Conservation (phyloP, 257 asterid genomes). For the Schizonepeta tenuifolia region DNA sequence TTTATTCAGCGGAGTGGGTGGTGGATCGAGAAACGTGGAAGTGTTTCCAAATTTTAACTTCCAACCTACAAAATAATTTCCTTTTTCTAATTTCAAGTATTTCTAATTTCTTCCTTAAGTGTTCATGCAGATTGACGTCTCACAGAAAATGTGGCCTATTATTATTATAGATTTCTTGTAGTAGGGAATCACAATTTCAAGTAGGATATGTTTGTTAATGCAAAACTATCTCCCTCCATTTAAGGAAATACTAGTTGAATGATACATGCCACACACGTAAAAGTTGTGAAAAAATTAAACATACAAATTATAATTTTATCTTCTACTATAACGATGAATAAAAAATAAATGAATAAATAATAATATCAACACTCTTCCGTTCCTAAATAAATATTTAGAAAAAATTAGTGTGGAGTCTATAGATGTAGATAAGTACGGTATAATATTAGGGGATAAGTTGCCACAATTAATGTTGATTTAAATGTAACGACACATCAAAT, state of each 20-base stretch:
- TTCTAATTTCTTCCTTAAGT: neutral
- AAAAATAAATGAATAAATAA: too few species aligned
- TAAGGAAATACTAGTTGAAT: neutral
- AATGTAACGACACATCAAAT: neutral
- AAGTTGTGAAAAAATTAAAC: too few species aligned
- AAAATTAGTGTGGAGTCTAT: neutral
- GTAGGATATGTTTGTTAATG: neutral
- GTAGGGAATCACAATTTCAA: neutral
- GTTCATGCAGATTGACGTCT: neutral
- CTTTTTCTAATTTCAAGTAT: too few species aligned
- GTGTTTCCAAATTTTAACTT: conserved; percentile 28
- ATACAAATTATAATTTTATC: too few species aligned
- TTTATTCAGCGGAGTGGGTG: conserved; percentile 37
- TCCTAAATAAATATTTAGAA: too few species aligned
- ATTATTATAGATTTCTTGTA: neutral
- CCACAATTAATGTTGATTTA: neutral
- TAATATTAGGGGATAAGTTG: neutral
- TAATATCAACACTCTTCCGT: too few species aligned
- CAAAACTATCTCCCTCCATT: conserved; percentile 19
- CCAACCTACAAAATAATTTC: conserved; percentile 40
- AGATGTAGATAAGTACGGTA: neutral
- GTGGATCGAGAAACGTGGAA: conserved; percentile 46
- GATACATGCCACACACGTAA: too few species aligned
- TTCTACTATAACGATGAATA: too few species aligned
- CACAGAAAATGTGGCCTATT: neutral